Percentiles rank a stretch among this genome's conserved stretches.
phyloP scores from a whole-genome alignment of 805 yeast genomes.

The Ogataea corticis region DNA sequence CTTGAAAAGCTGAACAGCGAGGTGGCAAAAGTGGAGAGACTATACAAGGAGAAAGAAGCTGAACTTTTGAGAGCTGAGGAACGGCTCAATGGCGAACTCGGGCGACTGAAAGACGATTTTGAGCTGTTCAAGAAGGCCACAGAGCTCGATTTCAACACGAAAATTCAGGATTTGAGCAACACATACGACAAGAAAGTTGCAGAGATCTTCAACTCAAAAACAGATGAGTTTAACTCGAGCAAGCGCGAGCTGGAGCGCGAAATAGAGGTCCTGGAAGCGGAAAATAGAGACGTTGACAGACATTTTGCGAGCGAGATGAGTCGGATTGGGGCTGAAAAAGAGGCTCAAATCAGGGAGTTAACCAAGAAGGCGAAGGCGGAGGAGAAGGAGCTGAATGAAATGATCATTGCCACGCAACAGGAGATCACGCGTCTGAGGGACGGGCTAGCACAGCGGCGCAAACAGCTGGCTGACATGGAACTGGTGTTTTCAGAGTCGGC shows the following conservation, averaged over 20 bases:
- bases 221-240: slow-evolving; percentile 12
- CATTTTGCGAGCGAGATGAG: not conserved
- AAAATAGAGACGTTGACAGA: not conserved
- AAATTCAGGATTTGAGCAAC: slow-evolving; percentile 25
- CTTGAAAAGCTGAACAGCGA: slow-evolving; percentile 32
- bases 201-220: slow-evolving; percentile 36
- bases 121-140: slow-evolving; percentile 37
- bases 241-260: not conserved
- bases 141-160: slow-evolving; percentile 29
- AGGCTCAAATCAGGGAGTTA: not conserved
- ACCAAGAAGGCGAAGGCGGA: not conserved
- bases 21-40: slow-evolving; percentile 15
- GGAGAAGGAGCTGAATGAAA: not conserved
- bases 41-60: slow-evolving; percentile 31
- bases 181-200: slow-evolving; percentile 35
- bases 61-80: slow-evolving; percentile 31
- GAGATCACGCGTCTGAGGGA: not conserved
- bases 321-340: not conserved
- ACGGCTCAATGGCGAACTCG: slow-evolving; percentile 27
- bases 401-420: not conserved
- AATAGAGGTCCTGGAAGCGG: not conserved
- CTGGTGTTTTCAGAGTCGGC: not conserved
- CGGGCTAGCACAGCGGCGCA: not conserved
- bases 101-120: slow-evolving; percentile 35
- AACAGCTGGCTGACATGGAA: not conserved